Conservation (phyloP, 2,329 filamentous ascomycete species). For the Sporothrix mexicana region DNA sequence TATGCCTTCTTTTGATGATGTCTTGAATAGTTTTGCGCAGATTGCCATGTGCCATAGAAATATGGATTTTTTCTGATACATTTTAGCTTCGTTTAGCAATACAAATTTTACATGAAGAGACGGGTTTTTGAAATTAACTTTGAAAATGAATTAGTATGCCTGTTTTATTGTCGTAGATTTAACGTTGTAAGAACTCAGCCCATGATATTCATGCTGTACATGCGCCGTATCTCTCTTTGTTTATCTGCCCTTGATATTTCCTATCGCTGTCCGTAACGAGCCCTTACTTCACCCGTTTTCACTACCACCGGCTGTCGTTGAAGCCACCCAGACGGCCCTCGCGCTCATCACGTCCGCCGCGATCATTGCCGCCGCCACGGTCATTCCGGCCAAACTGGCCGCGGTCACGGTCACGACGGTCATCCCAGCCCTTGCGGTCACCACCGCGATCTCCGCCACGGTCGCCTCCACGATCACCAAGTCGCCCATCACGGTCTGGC, state of each 20-base stretch:
- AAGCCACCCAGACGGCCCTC: slow-evolving; percentile 32
- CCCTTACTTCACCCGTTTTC: background rate
- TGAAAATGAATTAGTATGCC: background rate
- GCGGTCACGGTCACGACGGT: slow-evolving; percentile 20
- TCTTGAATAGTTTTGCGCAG: slow-evolving; percentile 6
- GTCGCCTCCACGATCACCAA: slow-evolving; percentile 25
- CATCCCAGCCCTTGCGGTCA: slow-evolving; percentile 6
- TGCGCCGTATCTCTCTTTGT: background rate
- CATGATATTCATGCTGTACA: background rate
- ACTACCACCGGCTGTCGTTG: slow-evolving; percentile 26
- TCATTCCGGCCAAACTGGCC: background rate
- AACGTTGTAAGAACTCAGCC: background rate
- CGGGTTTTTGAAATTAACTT: too few relatives aligned
- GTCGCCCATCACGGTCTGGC: background rate
- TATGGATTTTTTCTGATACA: background rate
- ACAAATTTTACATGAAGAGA: background rate
- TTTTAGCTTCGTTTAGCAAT: slow-evolving; percentile 1
- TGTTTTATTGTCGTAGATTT: background rate
- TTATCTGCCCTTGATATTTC: background rate
- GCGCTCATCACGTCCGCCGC: slow-evolving; percentile 24
- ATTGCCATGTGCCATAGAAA: slow-evolving; percentile 2
- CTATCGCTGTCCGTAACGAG: slow-evolving; percentile 1
- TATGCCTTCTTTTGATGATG: background rate
- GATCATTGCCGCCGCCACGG: slow-evolving; percentile 5
- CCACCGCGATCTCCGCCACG: background rate